These are phyloP conservation scores for Mariannaea elegans DNA, from an alignment of 2,329 filamentous ascomycete genomes.

Conservation along the genomic window DNA sequence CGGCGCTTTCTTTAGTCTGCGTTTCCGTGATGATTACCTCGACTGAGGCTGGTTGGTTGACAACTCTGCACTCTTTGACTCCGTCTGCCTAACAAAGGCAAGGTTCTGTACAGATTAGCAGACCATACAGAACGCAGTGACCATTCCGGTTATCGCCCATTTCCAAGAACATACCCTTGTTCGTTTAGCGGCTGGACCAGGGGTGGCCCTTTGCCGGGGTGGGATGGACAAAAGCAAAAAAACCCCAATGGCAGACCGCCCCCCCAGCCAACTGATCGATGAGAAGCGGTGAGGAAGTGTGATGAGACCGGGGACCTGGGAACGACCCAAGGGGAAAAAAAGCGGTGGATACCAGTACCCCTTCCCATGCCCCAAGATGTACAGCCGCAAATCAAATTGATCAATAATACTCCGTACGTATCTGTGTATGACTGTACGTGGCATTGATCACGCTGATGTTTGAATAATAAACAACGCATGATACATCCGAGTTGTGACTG, in stretches of 20 bases:
- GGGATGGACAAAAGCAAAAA: constrained; percentile 1
- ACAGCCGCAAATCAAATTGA: background rate
- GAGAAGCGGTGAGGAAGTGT: constrained; percentile 20
- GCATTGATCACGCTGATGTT: too few relatives aligned
- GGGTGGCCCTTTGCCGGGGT: background rate
- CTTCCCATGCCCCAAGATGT: background rate
- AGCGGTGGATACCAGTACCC: constrained; percentile 1
- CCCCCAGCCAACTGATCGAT: background rate
- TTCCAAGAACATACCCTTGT: background rate
- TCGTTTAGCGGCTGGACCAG: constrained; percentile 5
- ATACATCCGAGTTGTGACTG: too few relatives aligned
- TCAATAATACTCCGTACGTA: too few relatives aligned
- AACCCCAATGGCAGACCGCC: constrained; percentile 20
- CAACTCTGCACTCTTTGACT: background rate
- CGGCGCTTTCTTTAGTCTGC: background rate
- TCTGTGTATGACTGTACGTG: too few relatives aligned
- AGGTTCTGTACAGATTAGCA: too few relatives aligned
- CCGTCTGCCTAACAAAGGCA: too few relatives aligned
- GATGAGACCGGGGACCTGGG: constrained; percentile 16
- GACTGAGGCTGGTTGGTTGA: background rate
- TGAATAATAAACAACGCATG: too few relatives aligned
- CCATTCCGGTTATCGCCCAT: constrained; percentile 10
- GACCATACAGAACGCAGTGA: constrained; percentile 2
- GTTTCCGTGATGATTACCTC: background rate
- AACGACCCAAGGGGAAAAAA: background rate